Percentiles rank a stretch among this genome's conserved stretches.
These are phyloP conservation scores for Lyophyllum shimeji DNA, from an alignment of 768 basidiomycete genomes.

Conservation along the genomic window DNA sequence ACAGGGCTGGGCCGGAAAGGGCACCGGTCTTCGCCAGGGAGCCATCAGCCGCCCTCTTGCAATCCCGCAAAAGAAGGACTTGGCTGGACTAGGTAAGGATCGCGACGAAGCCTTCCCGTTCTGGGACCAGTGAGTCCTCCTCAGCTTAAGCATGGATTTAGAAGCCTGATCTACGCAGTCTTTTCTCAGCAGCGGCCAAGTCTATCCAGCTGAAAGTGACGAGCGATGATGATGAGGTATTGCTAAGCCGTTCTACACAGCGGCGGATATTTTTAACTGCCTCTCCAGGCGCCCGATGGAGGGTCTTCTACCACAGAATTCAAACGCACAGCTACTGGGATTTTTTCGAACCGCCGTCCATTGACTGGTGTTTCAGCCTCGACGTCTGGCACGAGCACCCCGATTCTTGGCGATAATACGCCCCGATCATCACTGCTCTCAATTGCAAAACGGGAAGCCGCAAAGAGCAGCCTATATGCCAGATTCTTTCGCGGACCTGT, in stretches of 20 bases:
- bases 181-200: slow-evolving; percentile 81
- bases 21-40: slow-evolving; percentile 80
- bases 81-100: slow-evolving; percentile 89
- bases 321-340: slow-evolving; percentile 67
- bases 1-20: slow-evolving; percentile 89
- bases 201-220: slow-evolving; percentile 73
- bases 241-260: not conserved
- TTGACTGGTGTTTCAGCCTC: slow-evolving; percentile 46
- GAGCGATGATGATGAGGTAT: slow-evolving; percentile 47
- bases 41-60: slow-evolving; percentile 76
- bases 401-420: slow-evolving; percentile 24
- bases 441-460: slow-evolving; percentile 76
- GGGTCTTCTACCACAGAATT: slow-evolving; percentile 7
- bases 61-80: slow-evolving; percentile 79
- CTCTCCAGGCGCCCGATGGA: slow-evolving; percentile 10
- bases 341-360: slow-evolving; percentile 72
- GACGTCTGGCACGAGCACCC: slow-evolving; percentile 45
- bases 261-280: not conserved
- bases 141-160: not conserved
- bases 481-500: slow-evolving; percentile 80
- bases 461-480: slow-evolving; percentile 72
- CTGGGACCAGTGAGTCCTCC: slow-evolving; percentile 87
- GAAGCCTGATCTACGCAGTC: slow-evolving; percentile 38
- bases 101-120: slow-evolving; percentile 95
- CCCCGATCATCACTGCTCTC: slow-evolving; percentile 54